Evolutionary conservation across 352 stramenopile genomes (phyloP).

Genomic region (Pythium monospermum): DNA sequence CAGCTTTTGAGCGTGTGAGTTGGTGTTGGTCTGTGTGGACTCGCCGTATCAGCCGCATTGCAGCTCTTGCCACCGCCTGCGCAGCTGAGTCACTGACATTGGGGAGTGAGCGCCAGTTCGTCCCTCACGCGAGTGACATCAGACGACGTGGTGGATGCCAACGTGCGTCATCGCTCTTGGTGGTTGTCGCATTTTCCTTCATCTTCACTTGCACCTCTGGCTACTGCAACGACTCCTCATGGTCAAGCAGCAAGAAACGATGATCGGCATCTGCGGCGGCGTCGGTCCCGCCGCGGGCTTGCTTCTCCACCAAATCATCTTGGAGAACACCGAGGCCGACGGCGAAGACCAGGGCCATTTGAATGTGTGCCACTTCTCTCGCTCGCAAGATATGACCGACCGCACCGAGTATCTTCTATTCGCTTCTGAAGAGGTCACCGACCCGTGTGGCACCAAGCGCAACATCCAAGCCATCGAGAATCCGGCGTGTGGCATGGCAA

Average conservation of each 20-base stretch:
- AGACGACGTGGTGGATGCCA: constrained; percentile 8
- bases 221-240: constrained; percentile 16
- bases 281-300: constrained; percentile 63
- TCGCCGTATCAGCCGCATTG: too few relatives aligned
- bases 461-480: constrained; percentile 37
- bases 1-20: too few relatives aligned
- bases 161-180: constrained; percentile 20
- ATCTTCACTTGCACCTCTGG: constrained; percentile 3
- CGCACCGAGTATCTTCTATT: constrained; percentile 54
- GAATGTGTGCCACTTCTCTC: constrained; percentile 65
- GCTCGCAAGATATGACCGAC: constrained; percentile 72
- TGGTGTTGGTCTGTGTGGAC: too few relatives aligned
- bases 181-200: constrained; percentile 10
- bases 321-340: constrained; percentile 60
- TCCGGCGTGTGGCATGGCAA: constrained; percentile 63
- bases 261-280: constrained; percentile 72
- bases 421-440: constrained; percentile 4
- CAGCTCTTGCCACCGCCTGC: too few relatives aligned
- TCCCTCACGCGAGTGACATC: constrained; percentile 1
- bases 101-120: too few relatives aligned
- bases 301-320: constrained; percentile 67
- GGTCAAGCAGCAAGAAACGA: constrained; percentile 32
- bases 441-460: constrained; percentile 1
- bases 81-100: too few relatives aligned
- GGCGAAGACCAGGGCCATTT: constrained; percentile 64